Percentiles rank a stretch among this genome's conserved stretches.
These are phyloP conservation scores for Plasmopara viticola DNA, from an alignment of 352 stramenopile genomes.

Conservation along the genomic window DNA sequence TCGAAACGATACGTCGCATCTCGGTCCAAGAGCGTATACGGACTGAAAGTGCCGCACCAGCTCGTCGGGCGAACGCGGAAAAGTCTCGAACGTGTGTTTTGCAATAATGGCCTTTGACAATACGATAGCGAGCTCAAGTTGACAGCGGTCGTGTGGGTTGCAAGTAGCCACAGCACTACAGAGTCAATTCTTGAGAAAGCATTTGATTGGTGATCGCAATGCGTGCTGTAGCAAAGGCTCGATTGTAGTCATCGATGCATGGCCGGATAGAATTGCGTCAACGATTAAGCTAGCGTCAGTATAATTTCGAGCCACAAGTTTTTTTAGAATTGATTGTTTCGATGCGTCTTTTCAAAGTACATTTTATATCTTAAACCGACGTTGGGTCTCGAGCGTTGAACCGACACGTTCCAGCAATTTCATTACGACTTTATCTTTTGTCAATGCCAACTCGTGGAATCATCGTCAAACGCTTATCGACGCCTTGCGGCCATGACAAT, in stretches of 20 bases:
- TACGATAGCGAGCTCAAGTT: not conserved
- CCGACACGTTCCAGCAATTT: not conserved
- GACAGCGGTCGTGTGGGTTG: too few relatives aligned
- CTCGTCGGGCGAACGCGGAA: not conserved
- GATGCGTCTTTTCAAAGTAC: too few relatives aligned
- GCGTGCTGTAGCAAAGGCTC: too few relatives aligned
- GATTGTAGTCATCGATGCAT: too few relatives aligned
- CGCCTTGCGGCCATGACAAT: slow-evolving; percentile 15
- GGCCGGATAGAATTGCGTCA: too few relatives aligned
- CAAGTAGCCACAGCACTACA: too few relatives aligned
- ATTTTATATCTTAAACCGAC: not conserved
- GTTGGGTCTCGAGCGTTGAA: not conserved
- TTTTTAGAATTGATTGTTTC: too few relatives aligned
- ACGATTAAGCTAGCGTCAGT: too few relatives aligned
- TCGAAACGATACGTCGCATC: not conserved
- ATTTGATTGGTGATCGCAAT: too few relatives aligned
- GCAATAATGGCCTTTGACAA: not conserved
- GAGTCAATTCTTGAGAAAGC: too few relatives aligned
- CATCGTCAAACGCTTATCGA: slow-evolving; percentile 12
- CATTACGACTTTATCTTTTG: not conserved
- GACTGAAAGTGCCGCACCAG: not conserved
- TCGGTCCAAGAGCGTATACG: not conserved
- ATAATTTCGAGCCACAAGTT: too few relatives aligned
- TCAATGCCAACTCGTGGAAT: slow-evolving; percentile 8
- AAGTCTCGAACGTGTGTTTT: not conserved